A percentile compares a stretch with the other conserved stretches of the same genome.
phyloP scores from a whole-genome alignment of 116 monocot genomes.

The Zostera marina region DNA sequence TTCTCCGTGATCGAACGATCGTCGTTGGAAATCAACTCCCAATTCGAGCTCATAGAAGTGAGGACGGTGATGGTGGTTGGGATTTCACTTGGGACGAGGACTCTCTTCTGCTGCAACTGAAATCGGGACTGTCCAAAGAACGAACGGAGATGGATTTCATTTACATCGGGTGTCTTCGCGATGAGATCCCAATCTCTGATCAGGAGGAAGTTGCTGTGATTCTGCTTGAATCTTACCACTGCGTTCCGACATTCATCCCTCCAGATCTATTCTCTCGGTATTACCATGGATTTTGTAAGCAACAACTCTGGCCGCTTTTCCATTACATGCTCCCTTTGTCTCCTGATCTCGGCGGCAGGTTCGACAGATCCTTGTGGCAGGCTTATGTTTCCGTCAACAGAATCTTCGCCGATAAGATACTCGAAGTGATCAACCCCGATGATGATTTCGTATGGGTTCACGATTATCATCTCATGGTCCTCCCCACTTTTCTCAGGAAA shows the following conservation, averaged over 20 bases:
- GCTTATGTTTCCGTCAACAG: constrained; percentile 87
- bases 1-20: constrained; percentile 35
- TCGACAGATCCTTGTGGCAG: constrained; percentile 78
- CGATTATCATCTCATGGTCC: constrained; percentile 85
- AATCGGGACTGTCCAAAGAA: constrained; percentile 18
- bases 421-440: constrained; percentile 81
- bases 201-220: constrained; percentile 58
- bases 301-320: constrained; percentile 85
- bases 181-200: constrained; percentile 38
- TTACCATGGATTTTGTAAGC: constrained; percentile 93
- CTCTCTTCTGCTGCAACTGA: constrained; percentile 78
- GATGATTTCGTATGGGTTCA: constrained; percentile 87
- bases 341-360: constrained; percentile 61
- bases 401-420: constrained; percentile 76
- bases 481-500: constrained; percentile 76
- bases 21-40: constrained; percentile 84
- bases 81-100: constrained; percentile 55
- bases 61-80: constrained; percentile 21
- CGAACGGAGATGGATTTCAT: constrained; percentile 40
- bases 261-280: constrained; percentile 45
- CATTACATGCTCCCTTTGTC: constrained; percentile 92
- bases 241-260: constrained; percentile 63
- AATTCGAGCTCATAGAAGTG: constrained; percentile 27
- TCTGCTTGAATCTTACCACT: constrained; percentile 50
- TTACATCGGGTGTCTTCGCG: constrained; percentile 70